These are phyloP conservation scores for Ophiocordyceps sinensis DNA, from an alignment of 2,329 filamentous ascomycete genomes.

Conservation along the genomic window DNA sequence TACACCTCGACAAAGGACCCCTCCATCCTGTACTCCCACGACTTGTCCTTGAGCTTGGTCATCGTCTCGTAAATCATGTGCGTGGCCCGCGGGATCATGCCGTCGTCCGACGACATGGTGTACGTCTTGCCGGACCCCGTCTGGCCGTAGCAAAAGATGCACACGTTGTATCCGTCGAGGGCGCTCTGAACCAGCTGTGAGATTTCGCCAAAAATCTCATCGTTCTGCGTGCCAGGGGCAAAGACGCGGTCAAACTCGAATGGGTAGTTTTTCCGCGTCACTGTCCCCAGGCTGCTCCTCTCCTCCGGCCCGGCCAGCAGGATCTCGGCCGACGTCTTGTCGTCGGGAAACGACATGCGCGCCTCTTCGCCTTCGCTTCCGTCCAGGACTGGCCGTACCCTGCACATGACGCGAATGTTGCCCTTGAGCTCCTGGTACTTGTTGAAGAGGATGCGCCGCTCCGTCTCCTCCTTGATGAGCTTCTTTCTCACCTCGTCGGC, in stretches of 20 bases:
- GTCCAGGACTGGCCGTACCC: slow-evolving; percentile 64
- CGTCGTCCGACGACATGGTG: slow-evolving; percentile 83
- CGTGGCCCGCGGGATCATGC: slow-evolving; percentile 90
- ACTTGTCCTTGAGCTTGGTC: slow-evolving; percentile 70
- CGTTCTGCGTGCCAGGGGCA: slow-evolving; percentile 59
- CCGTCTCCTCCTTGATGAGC: slow-evolving; percentile 78
- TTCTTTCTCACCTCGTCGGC: slow-evolving; percentile 64
- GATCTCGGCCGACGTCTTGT: slow-evolving; percentile 78
- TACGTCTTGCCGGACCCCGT: slow-evolving; percentile 94
- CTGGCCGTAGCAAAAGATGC: slow-evolving; percentile 97
- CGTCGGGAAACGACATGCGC: slow-evolving; percentile 64
- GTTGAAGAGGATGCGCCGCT: slow-evolving; percentile 86
- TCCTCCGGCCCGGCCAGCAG: slow-evolving; percentile 72
- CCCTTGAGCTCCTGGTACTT: slow-evolving; percentile 96
- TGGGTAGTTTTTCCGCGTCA: slow-evolving; percentile 63
- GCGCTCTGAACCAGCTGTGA: slow-evolving; percentile 94
- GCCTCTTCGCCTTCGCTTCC: slow-evolving; percentile 49
- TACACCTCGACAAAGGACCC: slow-evolving; percentile 96
- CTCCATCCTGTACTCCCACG: slow-evolving; percentile 89
- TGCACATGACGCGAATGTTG: slow-evolving; percentile 96
- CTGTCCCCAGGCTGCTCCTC: slow-evolving; percentile 61
- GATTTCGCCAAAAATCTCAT: slow-evolving; percentile 88
- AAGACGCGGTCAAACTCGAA: slow-evolving; percentile 95
- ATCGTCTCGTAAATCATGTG: slow-evolving; percentile 89
- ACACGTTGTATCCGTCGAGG: slow-evolving; percentile 94